phyloP scores from a whole-genome alignment of 2,329 filamentous ascomycete genomes.

The Knufia petricola region DNA sequence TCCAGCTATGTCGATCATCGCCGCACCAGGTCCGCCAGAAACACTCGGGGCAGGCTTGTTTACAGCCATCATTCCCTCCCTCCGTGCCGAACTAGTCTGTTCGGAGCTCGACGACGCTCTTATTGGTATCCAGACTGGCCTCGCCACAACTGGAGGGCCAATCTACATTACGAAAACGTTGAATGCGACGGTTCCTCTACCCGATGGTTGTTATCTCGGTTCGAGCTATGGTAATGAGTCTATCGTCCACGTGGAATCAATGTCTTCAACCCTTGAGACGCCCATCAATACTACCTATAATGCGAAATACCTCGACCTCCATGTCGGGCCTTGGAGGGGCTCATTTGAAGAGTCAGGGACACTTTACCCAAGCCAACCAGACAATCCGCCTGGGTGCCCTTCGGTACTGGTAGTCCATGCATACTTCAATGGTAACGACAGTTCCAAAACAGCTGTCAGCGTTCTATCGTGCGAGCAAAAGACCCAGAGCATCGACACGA shows the following conservation, averaged over 20 bases:
- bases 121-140: too few relatives aligned
- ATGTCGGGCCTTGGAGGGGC: constrained; percentile 15
- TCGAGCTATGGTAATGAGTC: constrained; percentile 12
- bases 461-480: constrained; percentile 14
- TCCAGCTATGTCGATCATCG: constrained; percentile 1
- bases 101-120: background rate
- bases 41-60: background rate
- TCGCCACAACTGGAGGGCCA: too few relatives aligned
- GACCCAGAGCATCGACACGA: constrained; percentile 10
- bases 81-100: background rate
- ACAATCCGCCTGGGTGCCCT: constrained; percentile 17
- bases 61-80: background rate
- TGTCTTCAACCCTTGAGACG: background rate
- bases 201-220: constrained; percentile 10
- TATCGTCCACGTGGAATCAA: background rate
- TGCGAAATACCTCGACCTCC: constrained; percentile 13
- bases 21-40: background rate
- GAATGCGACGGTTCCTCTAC: constrained; percentile 8
- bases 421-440: constrained; percentile 10
- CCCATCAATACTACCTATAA: constrained; percentile 9
- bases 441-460: background rate
- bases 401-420: constrained; percentile 15
- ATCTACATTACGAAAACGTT: background rate
- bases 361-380: constrained; percentile 4
- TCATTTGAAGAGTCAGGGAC: constrained; percentile 7